These are phyloP conservation scores for Aspergillus funiculosus DNA, from an alignment of 495 filamentous ascomycete species.

Conservation along the genomic window DNA sequence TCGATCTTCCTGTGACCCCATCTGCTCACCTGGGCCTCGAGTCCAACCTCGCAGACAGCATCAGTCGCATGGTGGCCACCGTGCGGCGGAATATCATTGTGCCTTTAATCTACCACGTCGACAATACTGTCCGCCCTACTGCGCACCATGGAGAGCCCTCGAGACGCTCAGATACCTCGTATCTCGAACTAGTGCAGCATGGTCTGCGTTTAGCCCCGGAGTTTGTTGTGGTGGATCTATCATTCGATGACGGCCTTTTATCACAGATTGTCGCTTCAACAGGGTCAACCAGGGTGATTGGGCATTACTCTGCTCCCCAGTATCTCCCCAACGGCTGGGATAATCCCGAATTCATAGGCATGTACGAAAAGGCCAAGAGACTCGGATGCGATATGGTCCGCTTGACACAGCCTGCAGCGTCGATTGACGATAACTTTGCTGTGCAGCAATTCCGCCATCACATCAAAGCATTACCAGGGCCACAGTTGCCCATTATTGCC, in stretches of 20 bases:
- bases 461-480: conserved; percentile 24
- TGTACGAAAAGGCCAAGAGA: conserved; percentile 40
- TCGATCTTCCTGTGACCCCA: conserved; percentile 42
- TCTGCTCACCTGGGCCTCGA: conserved; percentile 30
- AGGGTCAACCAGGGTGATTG: conserved; percentile 63
- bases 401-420: conserved; percentile 36
- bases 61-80: conserved; percentile 53
- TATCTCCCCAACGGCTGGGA: conserved; percentile 42
- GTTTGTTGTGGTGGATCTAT: conserved; percentile 62
- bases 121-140: conserved; percentile 25
- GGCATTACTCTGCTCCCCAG: conserved; percentile 49
- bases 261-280: conserved; percentile 49
- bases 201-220: conserved; percentile 65
- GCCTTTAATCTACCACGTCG: conserved; percentile 45
- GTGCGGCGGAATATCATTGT: conserved; percentile 59
- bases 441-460: conserved; percentile 36
- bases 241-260: conserved; percentile 48
- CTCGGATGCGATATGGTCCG: conserved; percentile 48
- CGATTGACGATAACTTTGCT: conserved; percentile 38
- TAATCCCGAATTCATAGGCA: conserved; percentile 27
- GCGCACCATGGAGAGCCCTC: conserved; percentile 22
- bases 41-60: conserved; percentile 34
- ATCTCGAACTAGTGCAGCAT: conserved; percentile 57
- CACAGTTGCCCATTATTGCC: conserved; percentile 52
- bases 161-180: conserved; percentile 39